Evolutionary conservation across 1,284 basidiomycete genomes (phyloP), one percentile per base, ranked within the genome.

Genomic region (Leccinum colubrinum): DNA sequence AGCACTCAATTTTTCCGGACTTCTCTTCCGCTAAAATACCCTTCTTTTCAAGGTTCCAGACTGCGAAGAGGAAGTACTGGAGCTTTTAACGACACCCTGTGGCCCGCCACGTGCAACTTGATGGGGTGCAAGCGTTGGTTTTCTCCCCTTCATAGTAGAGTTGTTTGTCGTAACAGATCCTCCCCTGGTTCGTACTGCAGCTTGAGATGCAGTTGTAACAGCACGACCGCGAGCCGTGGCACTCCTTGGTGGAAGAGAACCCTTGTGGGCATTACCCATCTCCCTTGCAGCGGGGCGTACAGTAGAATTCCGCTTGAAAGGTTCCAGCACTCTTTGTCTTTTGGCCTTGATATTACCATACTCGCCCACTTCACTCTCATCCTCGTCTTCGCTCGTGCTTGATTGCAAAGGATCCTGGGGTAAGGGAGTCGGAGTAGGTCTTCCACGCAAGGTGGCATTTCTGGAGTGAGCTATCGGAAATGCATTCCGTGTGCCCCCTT

Each of bases 391-490:
- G 22, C 72, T 72, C 7, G 72, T 27, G 39, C 55, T 70, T 25
- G 69, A 72, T 46, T 66, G 69, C 0, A 64, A 35, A 35, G 61
- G 43, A 41, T 70, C 67, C 12, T 58, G 59, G n/a, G 30, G 22
- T 6, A 64, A 8, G 15, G 61, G 33, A 51, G n/a, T 39, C 11
- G 58, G 51, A 11, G 20, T 8, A 37, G 58, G 62, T 60, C 59
- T 68, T 59, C 69, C 75, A 58, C 74, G 68, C 27, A 74, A 58
- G 8, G 72, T 77, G 33, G 73, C 60, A 52, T 69, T 61, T 59
- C 61, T 65, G 25, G 63, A 65, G 22, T 68, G 61, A 33, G 72
- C 33, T 30, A 33, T 27, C 4, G 50, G 55, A 22, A 59, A 8
- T 2, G 55, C 15, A 37, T 35, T 60, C 12, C 43, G 50, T 27